A percentile compares a stretch with the other conserved stretches of the same genome.
These are phyloP conservation scores for Mucor racemosus DNA, from an alignment of 371 early-diverging fungal species.

Conservation along the genomic window DNA sequence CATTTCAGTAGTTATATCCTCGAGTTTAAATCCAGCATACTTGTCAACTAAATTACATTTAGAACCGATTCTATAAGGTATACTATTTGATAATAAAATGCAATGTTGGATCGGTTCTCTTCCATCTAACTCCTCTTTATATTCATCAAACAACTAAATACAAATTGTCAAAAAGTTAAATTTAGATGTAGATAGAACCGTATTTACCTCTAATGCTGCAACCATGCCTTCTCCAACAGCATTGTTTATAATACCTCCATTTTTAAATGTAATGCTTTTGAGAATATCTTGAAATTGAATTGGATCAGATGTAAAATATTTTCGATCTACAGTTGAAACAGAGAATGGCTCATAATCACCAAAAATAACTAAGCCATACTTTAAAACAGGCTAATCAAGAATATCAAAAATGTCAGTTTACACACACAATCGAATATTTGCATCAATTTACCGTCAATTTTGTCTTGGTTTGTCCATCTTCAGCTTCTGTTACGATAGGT, in stretches of 20 bases:
- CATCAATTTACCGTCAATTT: constrained; percentile 53
- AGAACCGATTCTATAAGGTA: constrained; percentile 53
- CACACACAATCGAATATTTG: neutral
- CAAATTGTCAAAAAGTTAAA: neutral
- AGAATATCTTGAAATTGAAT: constrained; percentile 58
- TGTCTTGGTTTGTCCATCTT: constrained; percentile 58
- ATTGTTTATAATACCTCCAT: constrained; percentile 67
- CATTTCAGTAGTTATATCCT: constrained; percentile 52
- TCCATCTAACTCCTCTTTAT: constrained; percentile 44
- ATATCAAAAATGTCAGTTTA: neutral
- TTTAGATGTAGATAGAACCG: too few species aligned
- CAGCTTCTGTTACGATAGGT: constrained; percentile 56
- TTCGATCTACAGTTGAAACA: constrained; percentile 57
- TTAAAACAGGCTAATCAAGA: constrained; percentile 53
- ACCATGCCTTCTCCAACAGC: constrained; percentile 70
- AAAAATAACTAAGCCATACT: constrained; percentile 67
- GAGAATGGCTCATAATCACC: constrained; percentile 71
- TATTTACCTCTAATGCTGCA: constrained; percentile 63
- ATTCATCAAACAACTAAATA: constrained; percentile 60
- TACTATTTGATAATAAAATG: constrained; percentile 58
- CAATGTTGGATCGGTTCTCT: constrained; percentile 59
- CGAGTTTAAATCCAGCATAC: constrained; percentile 52
- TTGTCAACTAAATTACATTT: constrained; percentile 54
- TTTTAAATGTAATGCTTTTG: constrained; percentile 49
- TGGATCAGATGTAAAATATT: constrained; percentile 60